Evolutionary conservation across 352 stramenopile genomes (phyloP).

Genomic region (Peronospora destructor): DNA sequence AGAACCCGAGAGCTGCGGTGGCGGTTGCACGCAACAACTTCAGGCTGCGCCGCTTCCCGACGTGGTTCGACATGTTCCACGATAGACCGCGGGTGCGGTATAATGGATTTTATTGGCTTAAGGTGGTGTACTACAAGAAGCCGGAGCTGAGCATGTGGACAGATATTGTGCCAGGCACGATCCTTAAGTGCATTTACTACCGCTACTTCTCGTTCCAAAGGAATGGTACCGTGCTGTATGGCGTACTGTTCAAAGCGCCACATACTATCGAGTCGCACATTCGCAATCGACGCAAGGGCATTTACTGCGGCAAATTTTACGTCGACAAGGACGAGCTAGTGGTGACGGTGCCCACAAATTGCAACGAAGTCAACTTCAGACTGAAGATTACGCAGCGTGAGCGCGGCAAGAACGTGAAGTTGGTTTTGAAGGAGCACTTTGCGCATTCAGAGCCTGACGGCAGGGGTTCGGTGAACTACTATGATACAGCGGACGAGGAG

Average conservation of each 20-base stretch:
- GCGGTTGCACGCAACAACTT: conserved; percentile 48
- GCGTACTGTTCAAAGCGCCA: conserved; percentile 69
- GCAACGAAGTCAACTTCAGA: conserved; percentile 65
- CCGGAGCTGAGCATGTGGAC: conserved; percentile 82
- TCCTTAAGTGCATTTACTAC: conserved; percentile 80
- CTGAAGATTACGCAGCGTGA: conserved; percentile 42
- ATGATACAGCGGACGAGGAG: conserved; percentile 63
- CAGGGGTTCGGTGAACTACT: conserved; percentile 58
- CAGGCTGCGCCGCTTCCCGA: conserved; percentile 49
- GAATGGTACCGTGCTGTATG: conserved; percentile 66
- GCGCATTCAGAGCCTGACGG: conserved; percentile 62
- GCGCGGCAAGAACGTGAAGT: conserved; percentile 49
- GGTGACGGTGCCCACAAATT: conserved; percentile 60
- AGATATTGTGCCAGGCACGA: conserved; percentile 57
- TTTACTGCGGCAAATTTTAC: conserved; percentile 50
- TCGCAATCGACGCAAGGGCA: conserved; percentile 33
- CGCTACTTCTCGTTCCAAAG: conserved; percentile 77
- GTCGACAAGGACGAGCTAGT: conserved; percentile 61
- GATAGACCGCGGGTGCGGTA: conserved; percentile 61
- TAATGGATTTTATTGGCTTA: conserved; percentile 77
- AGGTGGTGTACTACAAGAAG: conserved; percentile 81
- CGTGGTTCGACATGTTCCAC: conserved; percentile 73
- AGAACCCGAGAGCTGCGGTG: conserved; percentile 40
- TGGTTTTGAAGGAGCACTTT: conserved; percentile 64
- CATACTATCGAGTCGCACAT: conserved; percentile 42